These are phyloP conservation scores for Rhizopus stolonifer DNA, from an alignment of 371 early-diverging fungal genomes.

Conservation along the genomic window DNA sequence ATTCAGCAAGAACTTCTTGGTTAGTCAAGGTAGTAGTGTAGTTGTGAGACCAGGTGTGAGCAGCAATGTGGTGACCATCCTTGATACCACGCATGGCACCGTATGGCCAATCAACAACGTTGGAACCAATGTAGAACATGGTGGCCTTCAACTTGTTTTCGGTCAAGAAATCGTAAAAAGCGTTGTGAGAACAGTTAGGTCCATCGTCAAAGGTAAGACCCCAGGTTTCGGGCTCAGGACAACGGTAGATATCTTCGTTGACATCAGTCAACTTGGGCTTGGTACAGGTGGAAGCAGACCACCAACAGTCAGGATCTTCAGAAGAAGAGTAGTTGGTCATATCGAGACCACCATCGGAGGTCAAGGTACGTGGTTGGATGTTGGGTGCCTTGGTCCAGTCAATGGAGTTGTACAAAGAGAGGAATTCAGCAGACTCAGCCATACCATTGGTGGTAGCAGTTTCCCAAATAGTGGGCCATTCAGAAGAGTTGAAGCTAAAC, in stretches of 20 bases:
- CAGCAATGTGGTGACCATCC: slow-evolving; percentile 54
- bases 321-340: slow-evolving; percentile 27
- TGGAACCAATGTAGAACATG: slow-evolving; percentile 42
- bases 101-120: slow-evolving; percentile 48
- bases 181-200: slow-evolving; percentile 54
- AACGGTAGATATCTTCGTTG: slow-evolving; percentile 38
- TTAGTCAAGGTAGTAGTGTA: slow-evolving; percentile 53
- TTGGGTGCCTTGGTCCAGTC: slow-evolving; percentile 46
- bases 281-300: slow-evolving; percentile 41
- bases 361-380: slow-evolving; percentile 28
- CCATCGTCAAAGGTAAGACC: slow-evolving; percentile 52
- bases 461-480: slow-evolving; percentile 47
- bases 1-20: slow-evolving; percentile 58
- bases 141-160: slow-evolving; percentile 26
- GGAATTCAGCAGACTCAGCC: slow-evolving; percentile 40
- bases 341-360: slow-evolving; percentile 31
- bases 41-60: slow-evolving; percentile 62
- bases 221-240: slow-evolving; percentile 48
- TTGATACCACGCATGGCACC: slow-evolving; percentile 52
- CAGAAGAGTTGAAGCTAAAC: slow-evolving; percentile 26
- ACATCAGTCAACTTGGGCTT: slow-evolving; percentile 35
- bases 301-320: slow-evolving; percentile 51
- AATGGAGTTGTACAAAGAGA: slow-evolving; percentile 42
- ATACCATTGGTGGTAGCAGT: slow-evolving; percentile 44
- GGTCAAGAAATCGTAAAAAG: slow-evolving; percentile 46